Evolutionary conservation across 306 rosid species (phyloP).

Genomic region (Rubus parviflorus): DNA sequence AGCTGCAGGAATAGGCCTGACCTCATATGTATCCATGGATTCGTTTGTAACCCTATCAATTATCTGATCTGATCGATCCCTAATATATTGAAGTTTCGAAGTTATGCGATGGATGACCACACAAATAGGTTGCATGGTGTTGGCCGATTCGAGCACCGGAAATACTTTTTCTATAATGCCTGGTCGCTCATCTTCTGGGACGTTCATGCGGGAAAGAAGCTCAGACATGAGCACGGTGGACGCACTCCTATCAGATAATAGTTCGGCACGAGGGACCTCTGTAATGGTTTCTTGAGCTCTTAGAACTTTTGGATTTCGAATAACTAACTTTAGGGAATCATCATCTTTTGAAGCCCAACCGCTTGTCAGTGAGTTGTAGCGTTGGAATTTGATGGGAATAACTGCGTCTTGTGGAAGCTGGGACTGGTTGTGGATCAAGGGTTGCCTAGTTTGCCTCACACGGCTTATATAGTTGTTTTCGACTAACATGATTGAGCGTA

Average conservation of each 20-base stretch:
- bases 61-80: not conserved
- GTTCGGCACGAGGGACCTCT: not conserved
- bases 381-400: not conserved
- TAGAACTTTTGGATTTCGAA: not conserved
- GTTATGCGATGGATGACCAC: not conserved
- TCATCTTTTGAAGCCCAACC: not conserved
- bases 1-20: not conserved
- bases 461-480: not conserved
- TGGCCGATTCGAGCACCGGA: not conserved
- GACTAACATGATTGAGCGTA: not conserved
- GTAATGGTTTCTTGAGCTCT: not conserved
- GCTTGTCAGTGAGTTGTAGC: not conserved
- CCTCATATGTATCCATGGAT: not conserved
- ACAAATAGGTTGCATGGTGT: not conserved
- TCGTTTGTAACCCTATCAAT: not conserved
- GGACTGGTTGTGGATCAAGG: conserved; percentile 2
- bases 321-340: not conserved
- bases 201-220: not conserved
- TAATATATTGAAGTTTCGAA: not conserved
- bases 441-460: not conserved
- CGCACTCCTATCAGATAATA: not conserved
- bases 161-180: not conserved
- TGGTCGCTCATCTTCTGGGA: not conserved
- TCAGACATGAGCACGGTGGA: not conserved
- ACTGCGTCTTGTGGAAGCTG: not conserved